Percentiles rank a stretch among this genome's conserved stretches.
phyloP scores from a whole-genome alignment of 805 yeast species.

The Metschnikowia colocasiae region DNA sequence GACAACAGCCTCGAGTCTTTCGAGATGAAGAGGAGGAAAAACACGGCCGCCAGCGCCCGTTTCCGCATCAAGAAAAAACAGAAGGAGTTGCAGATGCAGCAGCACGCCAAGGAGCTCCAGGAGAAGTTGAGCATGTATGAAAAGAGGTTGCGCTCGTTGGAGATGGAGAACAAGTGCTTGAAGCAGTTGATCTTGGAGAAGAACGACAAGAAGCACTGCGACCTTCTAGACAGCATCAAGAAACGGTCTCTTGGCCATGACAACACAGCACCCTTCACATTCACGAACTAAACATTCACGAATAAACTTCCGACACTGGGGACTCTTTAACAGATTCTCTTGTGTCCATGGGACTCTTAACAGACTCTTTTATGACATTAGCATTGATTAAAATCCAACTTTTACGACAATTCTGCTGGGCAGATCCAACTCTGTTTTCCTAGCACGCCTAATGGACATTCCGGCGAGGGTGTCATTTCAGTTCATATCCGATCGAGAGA shows the following conservation, averaged over 20 bases:
- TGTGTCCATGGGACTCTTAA: constrained; percentile 4
- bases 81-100: constrained; percentile 89
- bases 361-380: constrained; percentile 9
- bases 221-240: constrained; percentile 27
- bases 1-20: constrained; percentile 1
- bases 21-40: constrained; percentile 75
- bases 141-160: constrained; percentile 72
- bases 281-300: neutral
- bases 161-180: constrained; percentile 88
- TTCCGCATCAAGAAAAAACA: constrained; percentile 88
- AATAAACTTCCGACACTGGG: neutral
- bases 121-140: constrained; percentile 66
- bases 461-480: constrained; percentile 16
- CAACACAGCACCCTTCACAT: neutral
- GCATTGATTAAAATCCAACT: constrained; percentile 38
- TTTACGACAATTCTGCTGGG: constrained; percentile 22
- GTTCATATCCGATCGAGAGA: constrained; percentile 9
- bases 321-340: constrained; percentile 2
- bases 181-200: constrained; percentile 81
- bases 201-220: constrained; percentile 38
- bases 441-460: constrained; percentile 18
- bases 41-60: constrained; percentile 92
- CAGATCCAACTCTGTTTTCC: constrained; percentile 24
- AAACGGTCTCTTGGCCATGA: constrained; percentile 21
- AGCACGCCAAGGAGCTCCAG: constrained; percentile 65